Evolutionary conservation across 345 rosid genomes (phyloP).

Genomic region (Populus nigra): DNA sequence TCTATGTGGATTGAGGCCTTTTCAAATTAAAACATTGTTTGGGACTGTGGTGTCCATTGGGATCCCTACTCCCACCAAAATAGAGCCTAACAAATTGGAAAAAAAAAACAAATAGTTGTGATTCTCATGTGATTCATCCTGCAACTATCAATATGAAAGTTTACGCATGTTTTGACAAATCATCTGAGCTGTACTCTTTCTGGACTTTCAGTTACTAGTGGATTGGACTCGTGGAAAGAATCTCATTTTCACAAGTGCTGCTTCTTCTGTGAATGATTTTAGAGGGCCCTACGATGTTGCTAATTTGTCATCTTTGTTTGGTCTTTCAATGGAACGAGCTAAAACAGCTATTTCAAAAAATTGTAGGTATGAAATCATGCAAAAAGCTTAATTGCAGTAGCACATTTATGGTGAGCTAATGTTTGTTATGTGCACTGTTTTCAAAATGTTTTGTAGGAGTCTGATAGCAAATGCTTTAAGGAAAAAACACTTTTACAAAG

Average conservation of each 20-base stretch:
- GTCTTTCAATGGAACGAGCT: constrained; percentile 67
- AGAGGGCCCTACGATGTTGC: constrained; percentile 88
- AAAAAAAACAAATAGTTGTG: background rate
- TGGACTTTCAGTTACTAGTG: constrained; percentile 56
- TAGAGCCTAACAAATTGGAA: too few species aligned
- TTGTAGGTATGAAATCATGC: constrained; percentile 56
- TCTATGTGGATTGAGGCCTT: background rate
- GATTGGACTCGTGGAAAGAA: constrained; percentile 88
- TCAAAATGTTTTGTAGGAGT: constrained; percentile 41
- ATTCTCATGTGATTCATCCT: background rate
- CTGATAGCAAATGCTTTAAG: constrained; percentile 59
- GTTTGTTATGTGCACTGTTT: constrained; percentile 4
- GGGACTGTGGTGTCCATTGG: background rate
- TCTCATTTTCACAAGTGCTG: constrained; percentile 72
- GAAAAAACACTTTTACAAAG: constrained; percentile 71
- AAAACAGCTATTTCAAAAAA: constrained; percentile 73
- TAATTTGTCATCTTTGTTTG: constrained; percentile 68
- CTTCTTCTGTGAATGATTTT: constrained; percentile 60
- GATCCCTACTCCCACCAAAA: background rate
- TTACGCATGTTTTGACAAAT: background rate
- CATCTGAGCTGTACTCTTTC: background rate
- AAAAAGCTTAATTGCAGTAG: background rate
- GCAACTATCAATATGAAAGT: background rate
- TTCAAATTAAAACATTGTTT: background rate
- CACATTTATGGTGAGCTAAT: constrained; percentile 2